Percentiles rank a stretch among this genome's conserved stretches.
phyloP scores from a whole-genome alignment of 1,284 basidiomycete genomes.

The Blastosporella zonata region DNA sequence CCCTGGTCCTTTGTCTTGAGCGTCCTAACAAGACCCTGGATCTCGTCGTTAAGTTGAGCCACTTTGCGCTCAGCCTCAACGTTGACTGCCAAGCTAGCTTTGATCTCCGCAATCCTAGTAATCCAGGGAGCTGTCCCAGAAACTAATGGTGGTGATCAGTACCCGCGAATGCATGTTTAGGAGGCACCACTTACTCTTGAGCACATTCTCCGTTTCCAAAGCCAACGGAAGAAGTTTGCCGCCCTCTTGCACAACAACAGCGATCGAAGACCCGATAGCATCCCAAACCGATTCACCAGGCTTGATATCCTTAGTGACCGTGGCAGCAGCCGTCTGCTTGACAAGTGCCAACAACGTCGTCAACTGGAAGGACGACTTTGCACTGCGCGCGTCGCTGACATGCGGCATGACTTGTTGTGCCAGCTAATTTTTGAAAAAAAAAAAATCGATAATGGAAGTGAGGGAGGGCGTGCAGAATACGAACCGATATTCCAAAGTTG shows the following conservation, averaged over 20 bases:
- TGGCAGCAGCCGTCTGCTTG: slow-evolving; percentile 67
- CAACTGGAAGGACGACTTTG: slow-evolving; percentile 77
- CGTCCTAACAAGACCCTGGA: slow-evolving; percentile 81
- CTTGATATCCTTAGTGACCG: slow-evolving; percentile 67
- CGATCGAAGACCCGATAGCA: slow-evolving; percentile 67
- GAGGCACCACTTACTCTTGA: slow-evolving; percentile 61
- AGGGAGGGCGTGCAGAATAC: slow-evolving; percentile 23
- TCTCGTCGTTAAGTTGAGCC: slow-evolving; percentile 82
- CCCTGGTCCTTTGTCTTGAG: slow-evolving; percentile 85
- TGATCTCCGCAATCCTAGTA: slow-evolving; percentile 83
- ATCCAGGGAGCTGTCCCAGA: slow-evolving; percentile 85
- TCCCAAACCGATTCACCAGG: slow-evolving; percentile 74
- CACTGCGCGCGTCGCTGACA: slow-evolving; percentile 67
- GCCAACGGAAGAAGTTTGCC: slow-evolving; percentile 67
- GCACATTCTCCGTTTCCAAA: slow-evolving; percentile 73
- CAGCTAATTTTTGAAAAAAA: slow-evolving; percentile 44
- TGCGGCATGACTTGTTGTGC: slow-evolving; percentile 86
- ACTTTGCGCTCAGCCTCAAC: slow-evolving; percentile 90
- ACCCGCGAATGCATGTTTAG: neutral
- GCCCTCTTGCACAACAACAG: slow-evolving; percentile 69
- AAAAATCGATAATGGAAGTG: neutral
- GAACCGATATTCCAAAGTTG: slow-evolving; percentile 85
- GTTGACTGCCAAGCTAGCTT: slow-evolving; percentile 80
- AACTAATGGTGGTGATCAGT: slow-evolving; percentile 41
- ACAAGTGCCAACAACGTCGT: slow-evolving; percentile 69